These are phyloP conservation scores for Hanseniaspora vineae DNA, from an alignment of 805 yeast genomes.

Conservation along the genomic window DNA sequence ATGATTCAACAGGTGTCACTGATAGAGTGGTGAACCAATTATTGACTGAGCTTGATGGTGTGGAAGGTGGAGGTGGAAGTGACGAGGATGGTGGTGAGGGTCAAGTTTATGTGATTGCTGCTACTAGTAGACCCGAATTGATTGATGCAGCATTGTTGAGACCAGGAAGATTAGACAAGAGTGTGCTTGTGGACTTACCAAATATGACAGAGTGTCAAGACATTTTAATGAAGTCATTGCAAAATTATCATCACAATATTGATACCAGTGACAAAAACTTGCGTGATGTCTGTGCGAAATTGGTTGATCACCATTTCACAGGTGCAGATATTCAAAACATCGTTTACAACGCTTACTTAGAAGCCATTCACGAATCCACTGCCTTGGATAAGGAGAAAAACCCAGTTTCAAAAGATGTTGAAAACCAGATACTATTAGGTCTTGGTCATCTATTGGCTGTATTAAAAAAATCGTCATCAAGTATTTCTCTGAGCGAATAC, in stretches of 20 bases:
- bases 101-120: constrained; percentile 93
- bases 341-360: constrained; percentile 80
- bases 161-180: constrained; percentile 92
- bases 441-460: constrained; percentile 9
- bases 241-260: constrained; percentile 27
- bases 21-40: constrained; percentile 95
- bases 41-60: constrained; percentile 98
- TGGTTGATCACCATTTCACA: constrained; percentile 59
- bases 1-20: constrained; percentile 94
- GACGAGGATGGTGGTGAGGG: neutral
- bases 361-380: constrained; percentile 57
- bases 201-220: constrained; percentile 54
- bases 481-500: constrained; percentile 66
- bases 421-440: neutral
- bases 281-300: neutral
- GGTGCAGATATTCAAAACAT: constrained; percentile 94
- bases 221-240: constrained; percentile 31
- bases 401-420: constrained; percentile 9
- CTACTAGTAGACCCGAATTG: constrained; percentile 90
- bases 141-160: constrained; percentile 89
- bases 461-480: constrained; percentile 64
- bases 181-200: constrained; percentile 86
- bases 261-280: constrained; percentile 31
- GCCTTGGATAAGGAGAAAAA: constrained; percentile 23
- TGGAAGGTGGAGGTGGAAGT: constrained; percentile 69